Conservation (phyloP, 805 yeast genomes). For the Spathaspora gorwiae region DNA sequence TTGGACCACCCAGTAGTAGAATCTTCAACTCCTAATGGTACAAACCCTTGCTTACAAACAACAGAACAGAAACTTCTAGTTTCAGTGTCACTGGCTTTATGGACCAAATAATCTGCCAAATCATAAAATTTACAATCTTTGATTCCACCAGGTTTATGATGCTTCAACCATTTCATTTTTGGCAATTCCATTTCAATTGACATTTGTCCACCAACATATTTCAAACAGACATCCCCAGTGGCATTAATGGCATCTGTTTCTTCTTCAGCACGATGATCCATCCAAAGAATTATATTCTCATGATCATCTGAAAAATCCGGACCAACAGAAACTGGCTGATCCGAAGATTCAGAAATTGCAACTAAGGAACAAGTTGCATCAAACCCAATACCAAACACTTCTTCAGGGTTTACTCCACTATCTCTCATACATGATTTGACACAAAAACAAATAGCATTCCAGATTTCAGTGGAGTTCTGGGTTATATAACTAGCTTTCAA, state of each 20-base stretch:
- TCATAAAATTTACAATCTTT: constrained; percentile 81
- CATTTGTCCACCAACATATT: constrained; percentile 96
- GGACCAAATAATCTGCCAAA: constrained; percentile 86
- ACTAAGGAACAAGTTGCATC: constrained; percentile 97
- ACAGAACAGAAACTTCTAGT: constrained; percentile 86
- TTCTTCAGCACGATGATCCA: constrained; percentile 91
- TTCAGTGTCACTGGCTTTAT: constrained; percentile 82
- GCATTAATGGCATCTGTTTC: constrained; percentile 81
- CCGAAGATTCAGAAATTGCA: constrained; percentile 60
- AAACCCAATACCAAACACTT: constrained; percentile 84
- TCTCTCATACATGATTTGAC: constrained; percentile 71
- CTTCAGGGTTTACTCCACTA: constrained; percentile 62
- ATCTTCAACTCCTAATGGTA: constrained; percentile 88
- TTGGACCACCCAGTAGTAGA: constrained; percentile 85
- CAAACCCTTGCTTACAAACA: constrained; percentile 93
- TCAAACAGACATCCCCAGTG: constrained; percentile 71
- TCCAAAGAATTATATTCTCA: constrained; percentile 91
- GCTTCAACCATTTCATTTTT: constrained; percentile 93
- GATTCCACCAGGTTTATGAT: constrained; percentile 61
- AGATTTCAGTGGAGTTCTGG: constrained; percentile 86
- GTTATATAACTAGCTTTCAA: constrained; percentile 70
- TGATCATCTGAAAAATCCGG: constrained; percentile 72
- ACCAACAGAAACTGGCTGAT: constrained; percentile 81
- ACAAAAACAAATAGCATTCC: constrained; percentile 84
- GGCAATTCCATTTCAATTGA: constrained; percentile 98